These are phyloP conservation scores for Aspergillus quadrilineatus DNA, from an alignment of 2,329 filamentous ascomycete genomes.

Conservation along the genomic window DNA sequence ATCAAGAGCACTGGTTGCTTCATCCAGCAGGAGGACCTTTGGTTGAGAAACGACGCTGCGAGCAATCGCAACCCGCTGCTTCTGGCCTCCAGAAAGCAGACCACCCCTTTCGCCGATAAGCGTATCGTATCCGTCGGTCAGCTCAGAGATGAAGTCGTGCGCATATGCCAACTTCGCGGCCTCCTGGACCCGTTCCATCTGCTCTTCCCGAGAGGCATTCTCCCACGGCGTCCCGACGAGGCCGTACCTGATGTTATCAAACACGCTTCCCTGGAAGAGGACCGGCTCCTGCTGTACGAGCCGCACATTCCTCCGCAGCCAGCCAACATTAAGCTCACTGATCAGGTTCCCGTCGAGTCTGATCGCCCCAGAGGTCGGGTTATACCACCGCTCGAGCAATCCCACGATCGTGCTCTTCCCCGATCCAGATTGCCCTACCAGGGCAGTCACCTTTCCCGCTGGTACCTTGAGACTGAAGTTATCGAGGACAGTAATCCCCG, in stretches of 20 bases:
- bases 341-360: constrained; percentile 82
- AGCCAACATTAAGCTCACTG: constrained; percentile 76
- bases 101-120: constrained; percentile 95
- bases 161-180: constrained; percentile 91
- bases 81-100: constrained; percentile 88
- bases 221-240: constrained; percentile 81
- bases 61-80: constrained; percentile 94
- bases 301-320: constrained; percentile 88
- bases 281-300: constrained; percentile 92
- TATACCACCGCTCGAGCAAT: constrained; percentile 89
- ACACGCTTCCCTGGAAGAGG: constrained; percentile 86
- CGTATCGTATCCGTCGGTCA: constrained; percentile 89
- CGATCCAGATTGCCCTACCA: constrained; percentile 90
- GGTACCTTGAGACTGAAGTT: constrained; percentile 76
- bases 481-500: constrained; percentile 85
- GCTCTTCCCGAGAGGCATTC: constrained; percentile 63
- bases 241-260: constrained; percentile 84
- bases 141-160: constrained; percentile 78
- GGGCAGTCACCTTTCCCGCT: constrained; percentile 85
- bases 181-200: constrained; percentile 68
- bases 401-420: constrained; percentile 95
- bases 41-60: constrained; percentile 87
- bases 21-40: constrained; percentile 87
- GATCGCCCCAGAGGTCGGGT: constrained; percentile 78
- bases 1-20: constrained; percentile 90